These are phyloP conservation scores for Ramaria sp. DNA, from an alignment of 768 basidiomycete genomes.

Conservation along the genomic window DNA sequence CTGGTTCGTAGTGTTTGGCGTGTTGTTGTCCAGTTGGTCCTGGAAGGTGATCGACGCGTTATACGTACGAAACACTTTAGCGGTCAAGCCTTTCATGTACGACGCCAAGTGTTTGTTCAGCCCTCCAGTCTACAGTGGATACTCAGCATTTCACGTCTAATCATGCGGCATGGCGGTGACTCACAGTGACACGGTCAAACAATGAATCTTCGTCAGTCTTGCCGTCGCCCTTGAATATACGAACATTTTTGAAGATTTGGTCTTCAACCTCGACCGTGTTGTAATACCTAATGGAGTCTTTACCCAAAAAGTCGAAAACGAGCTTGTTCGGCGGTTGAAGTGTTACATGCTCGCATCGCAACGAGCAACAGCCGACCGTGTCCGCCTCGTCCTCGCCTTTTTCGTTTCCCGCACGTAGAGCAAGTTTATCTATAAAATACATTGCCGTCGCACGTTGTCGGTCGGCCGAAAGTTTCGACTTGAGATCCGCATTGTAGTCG, in stretches of 20 bases:
- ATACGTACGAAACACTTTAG: constrained; percentile 99
- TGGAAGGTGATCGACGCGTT: constrained; percentile 98
- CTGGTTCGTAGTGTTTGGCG: constrained; percentile 57
- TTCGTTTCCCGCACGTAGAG: constrained; percentile 97
- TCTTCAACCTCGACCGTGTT: constrained; percentile 82
- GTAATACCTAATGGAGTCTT: constrained; percentile 97
- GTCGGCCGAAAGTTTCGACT: constrained; percentile 85
- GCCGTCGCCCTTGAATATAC: constrained; percentile 83
- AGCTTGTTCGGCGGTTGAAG: constrained; percentile 79
- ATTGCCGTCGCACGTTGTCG: constrained; percentile 97
- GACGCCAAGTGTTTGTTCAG: constrained; percentile 88
- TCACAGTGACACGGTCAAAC: constrained; percentile 91
- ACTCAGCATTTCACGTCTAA: constrained; percentile 3
- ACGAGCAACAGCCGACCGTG: constrained; percentile 96
- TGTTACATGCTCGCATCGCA: constrained; percentile 95
- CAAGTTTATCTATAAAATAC: constrained; percentile 96
- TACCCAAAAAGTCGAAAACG: constrained; percentile 95
- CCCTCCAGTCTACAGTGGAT: constrained; percentile 47
- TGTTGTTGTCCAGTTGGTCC: constrained; percentile 70
- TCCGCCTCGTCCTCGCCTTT: constrained; percentile 99
- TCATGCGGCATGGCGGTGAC: constrained; percentile 18
- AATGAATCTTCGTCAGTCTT: constrained; percentile 81
- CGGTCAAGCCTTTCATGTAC: constrained; percentile 96
- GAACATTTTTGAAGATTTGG: constrained; percentile 97
- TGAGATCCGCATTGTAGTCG: constrained; percentile 79